Evolutionary conservation across 225 moss, liverwort and hornwort species (phyloP).

Genomic region (Bryum argenteum): DNA sequence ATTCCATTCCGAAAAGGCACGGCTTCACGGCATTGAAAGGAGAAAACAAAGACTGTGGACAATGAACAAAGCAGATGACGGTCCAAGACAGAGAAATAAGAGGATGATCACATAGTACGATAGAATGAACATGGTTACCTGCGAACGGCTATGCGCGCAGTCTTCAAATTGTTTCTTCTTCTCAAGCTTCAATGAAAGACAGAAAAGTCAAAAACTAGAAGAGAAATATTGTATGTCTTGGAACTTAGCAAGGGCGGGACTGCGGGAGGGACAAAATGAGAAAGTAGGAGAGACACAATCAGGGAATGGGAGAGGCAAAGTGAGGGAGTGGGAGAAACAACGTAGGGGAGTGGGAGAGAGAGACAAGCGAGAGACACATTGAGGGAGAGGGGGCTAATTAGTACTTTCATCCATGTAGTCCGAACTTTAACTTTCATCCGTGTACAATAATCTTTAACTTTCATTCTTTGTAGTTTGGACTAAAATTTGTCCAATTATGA

Average conservation of each 20-base stretch:
- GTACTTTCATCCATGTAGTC: background rate
- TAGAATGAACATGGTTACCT: too few species aligned
- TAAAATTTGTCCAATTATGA: too few species aligned
- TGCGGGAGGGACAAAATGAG: background rate
- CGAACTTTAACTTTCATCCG: background rate
- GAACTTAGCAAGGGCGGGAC: background rate
- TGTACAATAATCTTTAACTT: background rate
- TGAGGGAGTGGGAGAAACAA: too few species aligned
- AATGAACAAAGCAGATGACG: too few species aligned
- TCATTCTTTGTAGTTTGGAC: background rate
- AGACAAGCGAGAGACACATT: too few species aligned
- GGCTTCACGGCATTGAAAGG: too few species aligned
- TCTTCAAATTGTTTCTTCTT: background rate
- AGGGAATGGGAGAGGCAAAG: too few species aligned
- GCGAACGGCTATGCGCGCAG: background rate
- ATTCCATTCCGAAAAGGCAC: too few species aligned
- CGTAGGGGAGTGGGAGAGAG: too few species aligned
- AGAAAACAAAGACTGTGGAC: too few species aligned
- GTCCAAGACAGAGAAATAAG: background rate
- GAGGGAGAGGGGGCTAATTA: background rate
- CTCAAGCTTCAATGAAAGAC: background rate
- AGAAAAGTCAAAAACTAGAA: background rate
- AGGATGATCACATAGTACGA: too few species aligned
- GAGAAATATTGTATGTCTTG: background rate
- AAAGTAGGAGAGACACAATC: too few species aligned